Evolutionary conservation across 164 flowering plant species (phyloP), one percentile per base, ranked within the genome.

Genomic region (Tetracentron sinense): DNA sequence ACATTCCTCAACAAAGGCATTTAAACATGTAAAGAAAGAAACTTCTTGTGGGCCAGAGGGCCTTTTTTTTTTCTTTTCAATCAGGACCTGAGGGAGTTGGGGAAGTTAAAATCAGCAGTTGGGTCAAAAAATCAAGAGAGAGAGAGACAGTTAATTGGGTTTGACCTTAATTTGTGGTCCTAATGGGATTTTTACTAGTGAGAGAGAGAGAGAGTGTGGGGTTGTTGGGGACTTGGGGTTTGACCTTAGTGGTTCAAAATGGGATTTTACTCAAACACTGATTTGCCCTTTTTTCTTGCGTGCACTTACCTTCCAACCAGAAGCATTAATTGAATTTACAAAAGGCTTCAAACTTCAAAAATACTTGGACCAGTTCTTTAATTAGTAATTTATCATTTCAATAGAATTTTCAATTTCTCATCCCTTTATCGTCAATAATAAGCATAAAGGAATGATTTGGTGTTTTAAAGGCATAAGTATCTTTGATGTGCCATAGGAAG

Each of bases 51-150:
- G 71, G 66, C 35, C 66, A 56, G 30, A 44, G 67, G 52, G 44
- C n/a, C n/a, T n/a, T n/a, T n/a, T n/a, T n/a, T n/a, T n/a, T n/a
- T n/a, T n/a, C n/a, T n/a, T n/a, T n/a, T n/a, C n/a, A n/a, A n/a
- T n/a, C n/a, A n/a, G 66, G 71, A 61, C 35, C 66, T 47, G 30
- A 44, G 67, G 52, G 44, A 62, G 62, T 42, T 42, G 51, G 33
- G 52, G 52, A 60, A 27, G 22, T 60, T 26, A 60, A 46, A 38
- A n/a, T 38, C 44, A 12, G 8, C 44, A 33, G 38, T n/a, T 6
- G 20, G 21, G 7, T 16, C 23, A 5, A 50, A 14, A 50, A 23
- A 50, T 7, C 0, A 23, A 4, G 26, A 22, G 26, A 50, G 54
- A 50, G 54, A 50, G 54, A 56, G 21, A 30, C 14, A 2, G 7